Evolutionary conservation across 176 grass and related monocot species (phyloP), one percentile per base, ranked within the genome.

Genomic region (Aegilops longissima): DNA sequence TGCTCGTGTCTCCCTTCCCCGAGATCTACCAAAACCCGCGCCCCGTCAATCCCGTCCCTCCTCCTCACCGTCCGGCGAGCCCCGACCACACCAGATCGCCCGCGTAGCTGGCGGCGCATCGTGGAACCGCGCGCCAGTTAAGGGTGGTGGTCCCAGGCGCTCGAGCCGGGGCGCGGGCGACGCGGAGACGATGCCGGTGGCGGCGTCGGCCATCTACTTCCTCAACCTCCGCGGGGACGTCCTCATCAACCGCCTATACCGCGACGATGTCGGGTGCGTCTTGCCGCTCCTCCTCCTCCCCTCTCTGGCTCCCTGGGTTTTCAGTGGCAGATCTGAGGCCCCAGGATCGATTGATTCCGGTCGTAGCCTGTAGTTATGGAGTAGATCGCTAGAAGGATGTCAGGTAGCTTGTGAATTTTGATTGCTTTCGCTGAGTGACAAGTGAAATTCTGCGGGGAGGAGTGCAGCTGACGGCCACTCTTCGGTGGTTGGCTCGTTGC

Each of bases 231-330:
- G 95, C 9, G 95, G 95, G 78, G 95, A 97, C 80, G 95, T 97
- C 66, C 92, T 97, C 76, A 97, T 97, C 95, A 97, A 97, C 87
- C 95, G 95, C 84, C 95, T 97, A 76, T 97, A 97, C 82, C 92
- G 95, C 61, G 95, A 97, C 58, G 95, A 97, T 94, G 95, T 97
- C 84, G 95, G 95, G 95, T 97, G 29, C n/a, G 90, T 82, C 2
- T 5, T 72, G 31, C 86, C 31, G 38, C 45, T 2, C 25, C 64
- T 31, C 14, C 35, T 3, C 13, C 9, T 6, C 33, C 13, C 13
- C 20, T 16, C 44, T 16, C 31, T 7, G 3, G 29, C 10, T 29
- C 61, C 17, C 38, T 70, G 49, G 49, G 80, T 27, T 78, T 88
- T 71, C 63, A 85, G 40, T 5, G 71, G 23, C 66, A 91, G 90